Base-by-base conservation (phyloP, 176 grass and related monocot genomes). In the Echinochloa phyllopogon region DNA sequence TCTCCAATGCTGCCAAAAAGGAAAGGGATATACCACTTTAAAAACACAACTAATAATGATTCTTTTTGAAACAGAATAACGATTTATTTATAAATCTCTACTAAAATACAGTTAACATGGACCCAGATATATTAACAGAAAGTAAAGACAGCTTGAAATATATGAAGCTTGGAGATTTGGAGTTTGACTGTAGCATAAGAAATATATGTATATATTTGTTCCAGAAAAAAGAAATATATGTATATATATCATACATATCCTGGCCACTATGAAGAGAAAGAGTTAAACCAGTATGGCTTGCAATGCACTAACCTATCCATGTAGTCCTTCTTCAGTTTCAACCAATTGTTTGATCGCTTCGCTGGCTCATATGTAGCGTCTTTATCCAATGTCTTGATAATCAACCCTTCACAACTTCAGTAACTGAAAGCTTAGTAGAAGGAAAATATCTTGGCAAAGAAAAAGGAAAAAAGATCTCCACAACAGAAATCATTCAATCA, bases 321-420 rank as follows among this genome's bases (percentile, higher is more conserved):
- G 75, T 98, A 98, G 27, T 98, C 96, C 90, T 98, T 98, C 83
- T 98, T 98, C 76, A 98, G 88, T 84, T 98, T 98, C 83, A 98
- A 90, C 96, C 96, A 95, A 89, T 95, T 98, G 75, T 98, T 98
- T 72, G 96, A 98, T 63, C 96, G 89, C 83, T 98, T 95, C 24
- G 93, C 91, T 78, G 93, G 96, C 83, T 98, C 96, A 81, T 98
- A 98, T 64, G 96, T 95, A 65, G 96, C 96, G 71, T 94, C 96
- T 57, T 89, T 98, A 85, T 98, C 96, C 89, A 98, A 56, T 83
- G 96, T 98, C 90, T 98, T 98, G 83, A 98, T 98, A 83, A 98
- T 98, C 91, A 98, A 86, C 80, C 93, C 93, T 94, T 98, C 96
- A 89, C 96, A 98, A 87, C 96, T 98, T 68, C 69, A 78, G 81